These are phyloP conservation scores for Fragilaria radians DNA, from an alignment of 108 stramenopile species.

Conservation along the genomic window DNA sequence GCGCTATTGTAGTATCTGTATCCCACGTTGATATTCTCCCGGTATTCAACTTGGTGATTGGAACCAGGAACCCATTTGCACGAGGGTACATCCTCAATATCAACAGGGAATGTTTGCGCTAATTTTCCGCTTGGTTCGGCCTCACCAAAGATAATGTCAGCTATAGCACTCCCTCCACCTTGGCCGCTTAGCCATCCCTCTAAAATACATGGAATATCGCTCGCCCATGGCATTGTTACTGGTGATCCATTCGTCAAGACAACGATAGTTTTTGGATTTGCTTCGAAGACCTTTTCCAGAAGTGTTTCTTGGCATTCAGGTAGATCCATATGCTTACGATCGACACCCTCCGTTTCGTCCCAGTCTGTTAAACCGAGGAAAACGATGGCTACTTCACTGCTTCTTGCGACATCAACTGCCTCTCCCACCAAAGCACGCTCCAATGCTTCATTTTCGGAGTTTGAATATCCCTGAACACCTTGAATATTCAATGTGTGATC, in stretches of 20 bases:
- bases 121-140: slow-evolving; percentile 45
- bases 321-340: slow-evolving; percentile 28
- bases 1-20: slow-evolving; percentile 57
- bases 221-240: slow-evolving; percentile 46
- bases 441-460: neutral
- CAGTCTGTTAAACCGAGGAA: slow-evolving; percentile 53
- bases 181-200: slow-evolving; percentile 58
- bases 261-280: slow-evolving; percentile 36
- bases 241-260: slow-evolving; percentile 40
- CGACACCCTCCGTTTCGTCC: slow-evolving; percentile 55
- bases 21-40: slow-evolving; percentile 62
- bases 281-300: slow-evolving; percentile 21
- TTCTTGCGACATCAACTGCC: slow-evolving; percentile 16
- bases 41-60: slow-evolving; percentile 32
- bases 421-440: slow-evolving; percentile 18
- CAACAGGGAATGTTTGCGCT: slow-evolving; percentile 47
- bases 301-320: slow-evolving; percentile 40
- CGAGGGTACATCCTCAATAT: slow-evolving; percentile 16
- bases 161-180: slow-evolving; percentile 47
- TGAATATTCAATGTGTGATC: slow-evolving; percentile 6
- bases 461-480: neutral
- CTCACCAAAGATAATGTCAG: slow-evolving; percentile 59
- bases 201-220: slow-evolving; percentile 27
- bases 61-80: slow-evolving; percentile 29
- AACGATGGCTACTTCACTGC: slow-evolving; percentile 27